These are phyloP conservation scores for Inga oerstediana DNA, from an alignment of 306 rosid genomes.

Conservation along the genomic window DNA sequence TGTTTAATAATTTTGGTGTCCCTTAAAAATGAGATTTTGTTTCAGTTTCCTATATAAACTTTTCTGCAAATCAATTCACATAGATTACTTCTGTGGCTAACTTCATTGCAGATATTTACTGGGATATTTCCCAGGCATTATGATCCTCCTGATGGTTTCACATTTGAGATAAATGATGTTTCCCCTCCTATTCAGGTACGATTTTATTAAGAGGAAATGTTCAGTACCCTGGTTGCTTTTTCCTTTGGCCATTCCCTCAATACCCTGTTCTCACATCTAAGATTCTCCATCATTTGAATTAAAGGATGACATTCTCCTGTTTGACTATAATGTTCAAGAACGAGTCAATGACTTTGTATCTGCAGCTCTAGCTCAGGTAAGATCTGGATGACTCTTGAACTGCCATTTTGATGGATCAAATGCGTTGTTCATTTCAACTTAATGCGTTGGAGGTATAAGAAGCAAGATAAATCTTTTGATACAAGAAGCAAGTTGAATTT, in stretches of 20 bases:
- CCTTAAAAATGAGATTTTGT: neutral
- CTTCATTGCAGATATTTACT: conserved; percentile 67
- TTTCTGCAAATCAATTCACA: neutral
- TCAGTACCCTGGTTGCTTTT: conserved; percentile 10
- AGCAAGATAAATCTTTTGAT: neutral
- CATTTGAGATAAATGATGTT: conserved; percentile 79
- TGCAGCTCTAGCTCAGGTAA: conserved; percentile 66
- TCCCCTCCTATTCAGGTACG: conserved; percentile 67
- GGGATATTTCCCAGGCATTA: conserved; percentile 82
- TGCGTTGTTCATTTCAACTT: conserved; percentile 20
- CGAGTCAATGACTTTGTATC: conserved; percentile 53
- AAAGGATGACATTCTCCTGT: conserved; percentile 57
- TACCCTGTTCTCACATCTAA: conserved; percentile 30
- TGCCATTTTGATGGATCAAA: conserved; percentile 22
- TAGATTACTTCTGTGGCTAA: conserved; percentile 22
- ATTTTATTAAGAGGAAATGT: conserved; percentile 6
- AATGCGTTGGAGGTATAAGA: conserved; percentile 16
- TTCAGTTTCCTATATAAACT: neutral
- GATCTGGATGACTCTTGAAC: conserved; percentile 36
- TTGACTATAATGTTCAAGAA: conserved; percentile 57
- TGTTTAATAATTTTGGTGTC: conserved; percentile 24
- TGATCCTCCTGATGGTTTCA: conserved; percentile 90
- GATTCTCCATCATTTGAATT: conserved; percentile 30
- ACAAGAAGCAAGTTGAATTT: conserved; percentile 10
- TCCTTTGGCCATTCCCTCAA: neutral